Evolutionary conservation across 208 protist genomes (phyloP), one percentile per base, ranked within the genome.

Genomic region (Acanthamoeba healyi): DNA sequence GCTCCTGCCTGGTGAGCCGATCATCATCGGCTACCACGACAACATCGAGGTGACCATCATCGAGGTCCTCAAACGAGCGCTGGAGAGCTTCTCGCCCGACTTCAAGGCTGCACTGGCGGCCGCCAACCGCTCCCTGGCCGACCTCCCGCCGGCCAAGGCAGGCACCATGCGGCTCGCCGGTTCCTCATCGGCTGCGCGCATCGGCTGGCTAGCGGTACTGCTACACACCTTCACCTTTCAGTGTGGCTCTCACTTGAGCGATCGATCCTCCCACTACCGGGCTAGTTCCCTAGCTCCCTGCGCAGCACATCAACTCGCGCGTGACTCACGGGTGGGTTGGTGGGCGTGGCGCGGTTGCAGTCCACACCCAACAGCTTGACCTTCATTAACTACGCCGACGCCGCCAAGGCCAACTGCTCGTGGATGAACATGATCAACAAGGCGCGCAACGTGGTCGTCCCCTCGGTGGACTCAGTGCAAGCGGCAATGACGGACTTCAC

Each of bases 391-490:
- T 12, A 36, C 10, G 19, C 42, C 26, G 42, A 36, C 26, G 7
- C 26, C 74, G 12, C 19, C 4, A n/a, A 7, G 10, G 24, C 26
- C 15, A 34, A 17, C n/a, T 10, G 15, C 17, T 24, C 19, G 26
- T 84, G 44, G 46, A 44, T 56, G 26, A 84, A 84, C 74, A 51
- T 84, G 74, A 38, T 84, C 74, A 84, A 84, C 74, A 51, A 36
- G 42, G 84, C 84, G 0, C 34, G 84, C 34, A 12, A 44, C 5
- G 3, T 3, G 22, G 74, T 84, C 19, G n/a, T 29, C n/a, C 74
- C 46, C 46, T 38, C 14, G 5, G 74, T 56, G 44, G 14, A 56
- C 4, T 58, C 74, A 17, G n/a, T 84, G 44, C 74, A 58, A 14
- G 38, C 74, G 32, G 74, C 74, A 40, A 84, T 84, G 74, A 56